Evolutionary conservation across 768 basidiomycete genomes (phyloP).

Genomic region (Macrocybe gigantea): DNA sequence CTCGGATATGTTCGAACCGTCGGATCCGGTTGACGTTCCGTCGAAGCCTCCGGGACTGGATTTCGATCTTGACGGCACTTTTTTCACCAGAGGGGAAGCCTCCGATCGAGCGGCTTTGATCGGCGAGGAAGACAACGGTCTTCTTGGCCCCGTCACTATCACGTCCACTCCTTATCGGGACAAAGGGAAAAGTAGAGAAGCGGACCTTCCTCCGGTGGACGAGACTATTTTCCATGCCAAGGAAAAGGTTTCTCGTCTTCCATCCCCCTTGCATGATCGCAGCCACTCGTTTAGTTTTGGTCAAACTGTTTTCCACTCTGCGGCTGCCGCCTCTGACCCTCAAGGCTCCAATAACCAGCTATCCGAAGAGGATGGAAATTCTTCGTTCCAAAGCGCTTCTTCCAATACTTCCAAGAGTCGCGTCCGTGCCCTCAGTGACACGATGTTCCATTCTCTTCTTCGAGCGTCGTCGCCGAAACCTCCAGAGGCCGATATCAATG

Average conservation of each 20-base stretch:
- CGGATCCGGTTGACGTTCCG: slow-evolving; percentile 48
- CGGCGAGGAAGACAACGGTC: slow-evolving; percentile 20
- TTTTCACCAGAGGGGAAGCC: slow-evolving; percentile 20
- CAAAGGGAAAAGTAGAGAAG: slow-evolving; percentile 35
- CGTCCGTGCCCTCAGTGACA: slow-evolving; percentile 56
- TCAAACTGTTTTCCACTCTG: slow-evolving; percentile 56
- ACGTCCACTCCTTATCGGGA: slow-evolving; percentile 42
- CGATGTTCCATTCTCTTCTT: slow-evolving; percentile 54
- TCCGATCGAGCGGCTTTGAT: slow-evolving; percentile 16
- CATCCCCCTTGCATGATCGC: slow-evolving; percentile 40
- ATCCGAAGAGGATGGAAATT: slow-evolving; percentile 14
- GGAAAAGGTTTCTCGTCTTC: slow-evolving; percentile 31
- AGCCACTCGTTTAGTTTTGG: slow-evolving; percentile 68
- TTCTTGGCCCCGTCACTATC: slow-evolving; percentile 14
- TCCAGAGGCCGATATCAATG: slow-evolving; percentile 64
- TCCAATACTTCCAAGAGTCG: slow-evolving; percentile 28
- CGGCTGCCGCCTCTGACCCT: slow-evolving; percentile 20
- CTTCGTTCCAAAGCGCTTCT: slow-evolving; percentile 17
- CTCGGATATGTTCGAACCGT: slow-evolving; percentile 54
- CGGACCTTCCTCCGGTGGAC: slow-evolving; percentile 24
- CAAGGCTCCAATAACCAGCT: neutral
- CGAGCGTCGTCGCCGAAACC: slow-evolving; percentile 25
- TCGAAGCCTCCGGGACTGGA: slow-evolving; percentile 38
- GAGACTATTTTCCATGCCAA: slow-evolving; percentile 40
- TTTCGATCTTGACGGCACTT: slow-evolving; percentile 30